Base-by-base conservation (phyloP, 176 grass and related monocot genomes). In the Canna indica region DNA sequence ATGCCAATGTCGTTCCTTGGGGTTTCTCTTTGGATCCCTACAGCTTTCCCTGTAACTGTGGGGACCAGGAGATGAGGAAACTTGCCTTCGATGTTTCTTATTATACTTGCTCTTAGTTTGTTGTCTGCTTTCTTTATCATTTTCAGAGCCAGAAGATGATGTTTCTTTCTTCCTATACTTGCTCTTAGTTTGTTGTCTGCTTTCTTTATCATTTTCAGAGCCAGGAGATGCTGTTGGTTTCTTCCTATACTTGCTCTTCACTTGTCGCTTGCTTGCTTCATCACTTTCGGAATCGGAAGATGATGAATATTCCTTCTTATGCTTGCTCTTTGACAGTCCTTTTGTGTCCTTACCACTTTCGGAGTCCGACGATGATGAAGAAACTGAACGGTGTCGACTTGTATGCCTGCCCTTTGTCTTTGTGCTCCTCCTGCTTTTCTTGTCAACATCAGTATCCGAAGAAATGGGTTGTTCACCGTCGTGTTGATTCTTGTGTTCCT, bases 281-380 rank as follows among this genome's bases (percentile, higher is more conserved):
- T 86, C 82, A 47, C 35, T 36, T 70, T 77, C 76, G 65, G 82
- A 80, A 72, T 81, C 82, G 75, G 88, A 73, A 12, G 29, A 75
- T n/a, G 58, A 81, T 22, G 68, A 15, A 44, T 70, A 74, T 28
- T 78, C 76, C 16, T 46, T 24, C 14, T 44, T 69, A 69, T 69
- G 67, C 41, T 69, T 47, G 25, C 24, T 27, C 67, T 69, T 47
- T 29, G 41, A 28, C 10, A 29, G 22, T 36, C 41, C 28, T 13
- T 36, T 68, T 9, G 12, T 47, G 24, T 69, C 39, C 9, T 18
- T 69, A 7, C 20, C 39, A 46, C 24, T 36, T 29, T 69, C 39
- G 28, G 26, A 8, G 42, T 69, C 39, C 25, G 67, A 42, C 7
- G 41, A 44, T 44, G 41, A 44, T 44, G 41, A 54, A 61, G 58